Base-by-base conservation (phyloP, 169 alveolate species). In the Plasmodium malariae region DNA sequence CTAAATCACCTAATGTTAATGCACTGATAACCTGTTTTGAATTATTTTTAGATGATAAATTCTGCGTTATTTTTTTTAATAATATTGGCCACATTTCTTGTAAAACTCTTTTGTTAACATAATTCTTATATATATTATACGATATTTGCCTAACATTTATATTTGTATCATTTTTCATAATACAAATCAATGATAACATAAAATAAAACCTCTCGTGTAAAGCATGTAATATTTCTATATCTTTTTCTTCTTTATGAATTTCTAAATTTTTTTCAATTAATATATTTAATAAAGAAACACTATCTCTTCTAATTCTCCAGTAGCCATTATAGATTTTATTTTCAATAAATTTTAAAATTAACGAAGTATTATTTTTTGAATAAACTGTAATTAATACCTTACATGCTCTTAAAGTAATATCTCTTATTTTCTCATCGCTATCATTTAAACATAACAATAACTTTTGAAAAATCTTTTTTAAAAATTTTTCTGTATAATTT, bases 151-250 rank as follows among this genome's bases (percentile, higher is more conserved):
- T 86, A 28, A 86, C 92, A 86, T 86, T 86, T 19, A 70, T 12
- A 57, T 86, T 70, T 65, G 51, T 86, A 70, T 86, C 92, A 70
- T 70, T 86, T 60, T 73, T 86, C 92, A 86, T 86, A 1, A 86
- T 70, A 60, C 87, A 86, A 69, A 86, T 86, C 21, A 86, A 48
- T 17, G 92, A 86, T 57, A 86, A 54, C 78, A 86, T 68, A 63
- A 86, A 86, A 59, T 86, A 86, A 70, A 86, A 86, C n/a, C 86
- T 26, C 51, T 86, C 92, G 34, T 86, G 92, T 65, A 86, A 68
- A 0, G 45, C 24, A 51, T 86, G 51, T 63, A 86, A 68, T 3
- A 36, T 48, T 69, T 49, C 86, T 19, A 70, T 37, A 63, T 86
- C 87, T 12, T 57, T 69, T 48, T 86, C 92, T 59, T 69, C 87